phyloP scores from a whole-genome alignment of 2,329 filamentous ascomycete species.

The Aspergillus ustus region DNA sequence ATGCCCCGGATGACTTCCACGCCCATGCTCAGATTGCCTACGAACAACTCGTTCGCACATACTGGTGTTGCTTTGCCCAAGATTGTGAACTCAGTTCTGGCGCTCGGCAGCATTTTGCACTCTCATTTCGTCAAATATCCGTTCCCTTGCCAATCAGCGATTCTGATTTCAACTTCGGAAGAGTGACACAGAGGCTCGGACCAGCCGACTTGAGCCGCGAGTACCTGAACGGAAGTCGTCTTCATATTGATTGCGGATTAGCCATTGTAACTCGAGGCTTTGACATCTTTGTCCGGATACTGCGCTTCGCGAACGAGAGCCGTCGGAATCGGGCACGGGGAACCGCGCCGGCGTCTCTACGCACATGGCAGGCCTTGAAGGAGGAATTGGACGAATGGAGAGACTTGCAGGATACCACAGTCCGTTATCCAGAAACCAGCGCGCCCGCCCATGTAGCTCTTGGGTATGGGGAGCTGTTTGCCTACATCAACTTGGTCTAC shows the following conservation, averaged over 20 bases:
- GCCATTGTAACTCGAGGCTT: slow-evolving; percentile 43
- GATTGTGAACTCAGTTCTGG: slow-evolving; percentile 44
- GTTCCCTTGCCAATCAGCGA: slow-evolving; percentile 43
- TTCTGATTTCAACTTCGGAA: slow-evolving; percentile 41
- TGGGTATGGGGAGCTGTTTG: slow-evolving; percentile 42
- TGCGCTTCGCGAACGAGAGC: slow-evolving; percentile 43
- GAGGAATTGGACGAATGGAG: slow-evolving; percentile 43
- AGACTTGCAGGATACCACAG: slow-evolving; percentile 38
- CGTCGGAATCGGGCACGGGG: slow-evolving; percentile 32
- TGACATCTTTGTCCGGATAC: slow-evolving; percentile 43
- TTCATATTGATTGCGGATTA: slow-evolving; percentile 40
- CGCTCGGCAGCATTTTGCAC: slow-evolving; percentile 42
- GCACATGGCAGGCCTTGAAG: slow-evolving; percentile 37
- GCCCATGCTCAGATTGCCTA: slow-evolving; percentile 37
- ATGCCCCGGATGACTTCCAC: slow-evolving; percentile 40
- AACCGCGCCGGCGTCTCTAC: slow-evolving; percentile 21
- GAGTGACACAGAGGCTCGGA: slow-evolving; percentile 31
- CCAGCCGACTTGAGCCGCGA: slow-evolving; percentile 34
- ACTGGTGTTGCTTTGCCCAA: slow-evolving; percentile 45
- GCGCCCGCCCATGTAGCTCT: slow-evolving; percentile 41
- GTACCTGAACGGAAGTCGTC: slow-evolving; percentile 23
- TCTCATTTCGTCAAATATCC: slow-evolving; percentile 43
- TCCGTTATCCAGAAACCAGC: slow-evolving; percentile 39
- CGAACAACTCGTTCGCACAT: slow-evolving; percentile 43
- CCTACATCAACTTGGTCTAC: slow-evolving; percentile 44